phyloP scores from a whole-genome alignment of 1,139 yeast species.

The Magnusiomyces starmeri region DNA sequence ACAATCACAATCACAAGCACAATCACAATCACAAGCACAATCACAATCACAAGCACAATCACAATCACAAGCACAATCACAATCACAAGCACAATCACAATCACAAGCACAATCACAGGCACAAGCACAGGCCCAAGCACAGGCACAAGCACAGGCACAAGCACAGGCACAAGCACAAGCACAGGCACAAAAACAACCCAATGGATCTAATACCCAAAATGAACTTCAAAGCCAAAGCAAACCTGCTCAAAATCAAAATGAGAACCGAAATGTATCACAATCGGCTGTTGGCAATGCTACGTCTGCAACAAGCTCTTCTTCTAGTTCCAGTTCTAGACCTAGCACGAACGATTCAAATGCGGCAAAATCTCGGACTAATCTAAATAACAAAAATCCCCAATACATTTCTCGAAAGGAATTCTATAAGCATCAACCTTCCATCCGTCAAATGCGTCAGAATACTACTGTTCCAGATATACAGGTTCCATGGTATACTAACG shows the following conservation, averaged over 20 bases:
- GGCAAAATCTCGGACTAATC: too few relatives aligned
- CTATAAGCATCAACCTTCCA: conserved; percentile 8
- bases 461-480: conserved; percentile 13
- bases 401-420: conserved; percentile 3
- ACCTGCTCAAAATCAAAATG: too few relatives aligned
- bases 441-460: conserved; percentile 12
- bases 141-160: background rate
- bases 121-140: conserved; percentile 6
- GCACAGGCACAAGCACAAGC: conserved; percentile 1
- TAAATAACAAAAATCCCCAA: too few relatives aligned
- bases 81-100: conserved; percentile 6
- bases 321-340: too few relatives aligned
- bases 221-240: background rate
- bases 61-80: conserved; percentile 1
- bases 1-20: background rate
- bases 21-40: conserved; percentile 4
- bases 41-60: conserved; percentile 4
- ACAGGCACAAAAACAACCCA: background rate
- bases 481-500: conserved; percentile 17
- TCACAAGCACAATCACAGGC: conserved; percentile 2
- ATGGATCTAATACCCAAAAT: background rate
- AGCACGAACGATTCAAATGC: too few relatives aligned
- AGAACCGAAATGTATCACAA: too few relatives aligned
- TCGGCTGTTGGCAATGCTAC: too few relatives aligned
- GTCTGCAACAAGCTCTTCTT: too few relatives aligned